phyloP scores from a whole-genome alignment of 108 stramenopile species.

The Nitzschia sp. region DNA sequence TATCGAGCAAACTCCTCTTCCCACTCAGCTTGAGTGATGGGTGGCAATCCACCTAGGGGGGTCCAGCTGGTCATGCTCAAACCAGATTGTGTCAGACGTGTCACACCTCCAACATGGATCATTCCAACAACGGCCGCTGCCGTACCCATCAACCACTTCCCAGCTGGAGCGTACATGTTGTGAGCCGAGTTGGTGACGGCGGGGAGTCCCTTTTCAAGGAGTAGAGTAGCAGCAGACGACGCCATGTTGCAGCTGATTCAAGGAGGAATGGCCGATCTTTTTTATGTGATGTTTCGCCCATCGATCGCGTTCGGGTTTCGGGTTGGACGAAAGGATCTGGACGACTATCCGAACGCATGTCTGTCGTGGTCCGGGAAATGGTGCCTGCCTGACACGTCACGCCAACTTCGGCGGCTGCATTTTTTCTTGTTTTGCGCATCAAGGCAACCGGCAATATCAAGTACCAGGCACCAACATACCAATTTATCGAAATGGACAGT shows the following conservation, averaged over 20 bases:
- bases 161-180: slow-evolving; percentile 81
- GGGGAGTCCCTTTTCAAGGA: slow-evolving; percentile 61
- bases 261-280: background rate
- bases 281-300: background rate
- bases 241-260: slow-evolving; percentile 13
- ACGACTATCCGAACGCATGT: too few relatives aligned
- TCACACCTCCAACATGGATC: slow-evolving; percentile 97
- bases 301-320: background rate
- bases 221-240: slow-evolving; percentile 9
- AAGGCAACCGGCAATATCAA: too few relatives aligned
- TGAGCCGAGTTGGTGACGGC: slow-evolving; percentile 44
- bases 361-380: too few relatives aligned
- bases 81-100: slow-evolving; percentile 94
- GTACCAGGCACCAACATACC: too few relatives aligned
- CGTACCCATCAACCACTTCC: slow-evolving; percentile 89
- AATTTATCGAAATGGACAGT: too few relatives aligned
- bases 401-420: too few relatives aligned
- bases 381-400: too few relatives aligned
- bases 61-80: slow-evolving; percentile 98
- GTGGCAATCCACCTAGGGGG: slow-evolving; percentile 84
- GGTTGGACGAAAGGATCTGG: too few relatives aligned
- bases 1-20: slow-evolving; percentile 92
- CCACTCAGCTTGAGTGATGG: slow-evolving; percentile 87
- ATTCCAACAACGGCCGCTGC: slow-evolving; percentile 90
- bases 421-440: too few relatives aligned